Evolutionary conservation across 2,329 filamentous ascomycete genomes (phyloP), one percentile per base, ranked within the genome.

Genomic region (Mycosphaerella sp.): DNA sequence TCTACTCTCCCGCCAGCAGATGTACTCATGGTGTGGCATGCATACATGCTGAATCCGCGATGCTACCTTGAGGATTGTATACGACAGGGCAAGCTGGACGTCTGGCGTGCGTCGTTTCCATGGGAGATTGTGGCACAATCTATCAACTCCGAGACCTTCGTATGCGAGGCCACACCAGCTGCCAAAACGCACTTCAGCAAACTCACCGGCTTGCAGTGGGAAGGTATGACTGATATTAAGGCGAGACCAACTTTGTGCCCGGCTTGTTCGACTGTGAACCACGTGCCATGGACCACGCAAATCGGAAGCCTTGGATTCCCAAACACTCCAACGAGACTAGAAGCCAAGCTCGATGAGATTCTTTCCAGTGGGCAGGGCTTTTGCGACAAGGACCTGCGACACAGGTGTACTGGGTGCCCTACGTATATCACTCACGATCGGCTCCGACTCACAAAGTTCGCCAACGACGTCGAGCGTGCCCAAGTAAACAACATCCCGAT

Each of bases 21-120:
- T 70, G 80, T 91, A 0, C 70, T 90, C 17, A 87, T 91, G 84
- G 83, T 91, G 0, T 87, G 85, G 83, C 87, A 92, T 68, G 74
- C 85, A 0, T 87, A 88, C 64, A 85, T 88, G 80, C 79, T 92
- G 2, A 91, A 90, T 61, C 87, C 87, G 0, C 76, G 84, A 40
- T 75, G 74, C n/a, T 91, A 84, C 65, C 78, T 89, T 3, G 86
- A 91, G 63, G 87, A 92, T 66, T 83, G 82, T 63, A 73, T 89
- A 52, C 78, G 85, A 6, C 70, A 74, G 29, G 81, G 80, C 0
- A 73, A 75, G 53, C 72, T 78, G 29, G 67, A 80, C 2, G 62
- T 78, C 3, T 90, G 86, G 84, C 71, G 74, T 1, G 75, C 77
- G 0, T 80, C 81, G 0, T 76, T 92, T 58, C 87, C 87, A 0